Evolutionary conservation across 2,329 filamentous ascomycete species (phyloP).

Genomic region (Tolypocladium ophioglossoides): DNA sequence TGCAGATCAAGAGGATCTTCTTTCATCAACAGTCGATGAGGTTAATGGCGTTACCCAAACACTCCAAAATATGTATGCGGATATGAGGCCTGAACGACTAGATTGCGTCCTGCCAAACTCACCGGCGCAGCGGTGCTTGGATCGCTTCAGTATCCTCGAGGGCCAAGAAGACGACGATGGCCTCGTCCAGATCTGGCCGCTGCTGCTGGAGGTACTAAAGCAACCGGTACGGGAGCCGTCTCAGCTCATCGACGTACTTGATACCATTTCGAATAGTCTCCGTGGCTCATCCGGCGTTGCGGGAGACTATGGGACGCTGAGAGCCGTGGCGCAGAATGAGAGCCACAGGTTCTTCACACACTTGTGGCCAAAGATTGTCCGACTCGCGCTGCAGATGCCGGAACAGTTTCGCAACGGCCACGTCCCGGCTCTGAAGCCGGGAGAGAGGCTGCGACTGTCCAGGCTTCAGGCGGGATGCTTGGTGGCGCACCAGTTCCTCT

Average conservation of each 20-base stretch:
- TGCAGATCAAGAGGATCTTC: not conserved
- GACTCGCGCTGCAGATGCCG: slow-evolving; percentile 10
- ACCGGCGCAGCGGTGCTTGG: slow-evolving; percentile 9
- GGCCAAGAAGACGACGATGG: slow-evolving; percentile 13
- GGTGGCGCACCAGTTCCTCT: slow-evolving; percentile 21
- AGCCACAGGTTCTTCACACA: slow-evolving; percentile 3
- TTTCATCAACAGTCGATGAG: not conserved
- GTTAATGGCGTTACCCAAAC: not conserved
- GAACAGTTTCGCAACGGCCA: slow-evolving; percentile 9
- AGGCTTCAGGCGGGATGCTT: slow-evolving; percentile 16
- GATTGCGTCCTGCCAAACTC: slow-evolving; percentile 6
- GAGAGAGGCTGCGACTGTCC: slow-evolving; percentile 9
- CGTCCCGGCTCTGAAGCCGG: slow-evolving; percentile 8
- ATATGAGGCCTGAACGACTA: not conserved
- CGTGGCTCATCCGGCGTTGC: slow-evolving; percentile 7
- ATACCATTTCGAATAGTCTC: slow-evolving; percentile 15
- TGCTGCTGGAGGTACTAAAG: slow-evolving; percentile 13
- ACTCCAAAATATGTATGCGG: too few species aligned
- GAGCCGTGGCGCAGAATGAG: slow-evolving; percentile 1
- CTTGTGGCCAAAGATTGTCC: slow-evolving; percentile 13
- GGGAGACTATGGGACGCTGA: slow-evolving; percentile 13
- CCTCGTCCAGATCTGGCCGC: slow-evolving; percentile 13
- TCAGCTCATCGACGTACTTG: slow-evolving; percentile 14
- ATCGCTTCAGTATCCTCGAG: slow-evolving; percentile 18
- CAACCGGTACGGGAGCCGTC: slow-evolving; percentile 1